Evolutionary conservation across 169 alveolate genomes (phyloP), one percentile per base, ranked within the genome.

Genomic region (Neospora caninum): DNA sequence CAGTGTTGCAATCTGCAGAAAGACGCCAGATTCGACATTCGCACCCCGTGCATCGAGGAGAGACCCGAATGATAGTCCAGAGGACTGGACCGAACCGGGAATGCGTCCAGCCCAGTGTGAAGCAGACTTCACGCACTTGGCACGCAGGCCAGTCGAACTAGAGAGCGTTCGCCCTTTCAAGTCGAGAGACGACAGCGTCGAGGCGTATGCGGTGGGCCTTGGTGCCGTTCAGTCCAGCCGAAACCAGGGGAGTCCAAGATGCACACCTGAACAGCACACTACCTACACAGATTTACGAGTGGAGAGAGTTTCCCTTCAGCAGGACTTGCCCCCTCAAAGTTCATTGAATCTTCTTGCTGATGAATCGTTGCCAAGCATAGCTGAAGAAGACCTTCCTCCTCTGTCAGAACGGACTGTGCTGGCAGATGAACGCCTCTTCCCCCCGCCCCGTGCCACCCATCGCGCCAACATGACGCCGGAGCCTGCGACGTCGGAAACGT

Each of bases 371-470:
- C 87, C 87, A 16, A 78, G 87, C 87, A 45, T 78, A 27, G 87
- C 87, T 34, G 87, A 78, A 27, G 87, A 78, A 34, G 87, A 78
- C 27, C 87, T 78, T 38, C 87, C 87, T 31, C 87, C 83, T 31
- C 39, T 2, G 39, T 70, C 83, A n/a, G 83, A 70, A 31, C 83
- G 83, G 42, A 16, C 83, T 31, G 83, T 2, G 29, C 83, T 70
- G 34, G 83, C 83, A 36, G 83, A 4, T n/a, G 83, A 31, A n/a
- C 20, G 83, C 34, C 83, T 70, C 83, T 70, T 70, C 25, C 39
- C 83, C 25, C 34, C 83, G 39, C 34, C 83, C 58, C 58, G 6
- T 0, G 58, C 58, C 58, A 49, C 58, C 58, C 58, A 0, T 49
- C 27, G 18, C 18, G 58, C 4, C 27, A 22, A 13, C 58, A 49